A percentile compares a stretch with the other conserved stretches of the same genome.
Conservation (phyloP, 441 rosid species). For the Monsonia emarginata region DNA sequence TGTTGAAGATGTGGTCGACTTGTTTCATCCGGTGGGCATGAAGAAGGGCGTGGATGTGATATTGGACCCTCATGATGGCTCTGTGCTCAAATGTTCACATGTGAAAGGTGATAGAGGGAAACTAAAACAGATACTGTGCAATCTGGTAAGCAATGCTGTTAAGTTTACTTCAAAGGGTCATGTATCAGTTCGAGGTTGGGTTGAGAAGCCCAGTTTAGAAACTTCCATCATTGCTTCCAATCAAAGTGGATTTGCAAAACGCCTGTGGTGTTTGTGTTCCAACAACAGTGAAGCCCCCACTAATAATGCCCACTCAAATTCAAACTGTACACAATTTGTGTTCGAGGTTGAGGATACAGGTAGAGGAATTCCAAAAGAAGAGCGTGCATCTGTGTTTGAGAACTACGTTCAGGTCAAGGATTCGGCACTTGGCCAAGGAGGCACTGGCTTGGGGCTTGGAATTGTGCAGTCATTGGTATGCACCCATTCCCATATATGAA, state of each 20-base stretch:
- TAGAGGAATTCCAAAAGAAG: conserved; percentile 65
- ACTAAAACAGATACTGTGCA: conserved; percentile 47
- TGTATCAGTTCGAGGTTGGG: conserved; percentile 51
- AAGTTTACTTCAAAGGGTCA: conserved; percentile 66
- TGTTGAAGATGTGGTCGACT: conserved; percentile 50
- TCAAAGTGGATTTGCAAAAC: conserved; percentile 17
- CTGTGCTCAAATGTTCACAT: conserved; percentile 32
- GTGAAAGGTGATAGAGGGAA: conserved; percentile 62
- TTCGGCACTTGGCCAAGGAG: conserved; percentile 45
- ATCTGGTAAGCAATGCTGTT: conserved; percentile 65
- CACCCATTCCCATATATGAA: not conserved
- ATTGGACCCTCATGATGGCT: conserved; percentile 53
- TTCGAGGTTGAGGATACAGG: conserved; percentile 84
- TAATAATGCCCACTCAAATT: conserved; percentile 14
- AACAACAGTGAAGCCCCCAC: conserved; percentile 15
- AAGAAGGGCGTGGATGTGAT: conserved; percentile 57
- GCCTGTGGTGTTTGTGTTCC: conserved; percentile 15
- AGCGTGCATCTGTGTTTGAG: conserved; percentile 53
- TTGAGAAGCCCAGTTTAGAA: conserved; percentile 30
- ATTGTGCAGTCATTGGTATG: conserved; percentile 80
- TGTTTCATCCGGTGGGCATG: conserved; percentile 48
- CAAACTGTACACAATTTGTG: conserved; percentile 36
- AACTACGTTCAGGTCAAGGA: conserved; percentile 74
- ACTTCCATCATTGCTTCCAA: conserved; percentile 21
- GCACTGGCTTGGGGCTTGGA: conserved; percentile 89